phyloP scores from a whole-genome alignment of 495 filamentous ascomycete genomes.

The Aspergillus saccharolyticus region DNA sequence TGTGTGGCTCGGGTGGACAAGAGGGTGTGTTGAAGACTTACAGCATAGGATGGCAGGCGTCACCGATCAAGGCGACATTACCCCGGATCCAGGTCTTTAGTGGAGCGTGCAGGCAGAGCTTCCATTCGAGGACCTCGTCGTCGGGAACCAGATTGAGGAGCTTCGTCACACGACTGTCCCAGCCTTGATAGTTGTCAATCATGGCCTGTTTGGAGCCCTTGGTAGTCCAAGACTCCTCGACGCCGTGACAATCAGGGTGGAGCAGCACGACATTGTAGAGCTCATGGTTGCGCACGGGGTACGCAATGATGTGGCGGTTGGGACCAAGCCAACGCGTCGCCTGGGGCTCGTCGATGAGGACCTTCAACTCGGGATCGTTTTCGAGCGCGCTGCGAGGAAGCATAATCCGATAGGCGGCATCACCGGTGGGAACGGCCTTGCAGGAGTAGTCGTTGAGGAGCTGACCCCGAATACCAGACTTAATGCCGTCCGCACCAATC shows the following conservation, averaged over 20 bases:
- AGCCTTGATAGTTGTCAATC: conserved; percentile 37
- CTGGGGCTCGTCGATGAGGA: conserved; percentile 33
- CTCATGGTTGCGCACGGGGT: conserved; percentile 40
- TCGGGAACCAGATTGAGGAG: conserved; percentile 39
- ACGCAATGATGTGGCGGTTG: conserved; percentile 39
- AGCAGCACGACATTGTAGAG: conserved; percentile 42
- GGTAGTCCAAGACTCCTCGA: conserved; percentile 42
- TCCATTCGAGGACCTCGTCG: conserved; percentile 59
- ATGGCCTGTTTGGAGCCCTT: conserved; percentile 40
- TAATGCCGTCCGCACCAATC: conserved; percentile 46
- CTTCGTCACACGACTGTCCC: conserved; percentile 32
- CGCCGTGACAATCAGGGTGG: conserved; percentile 33
- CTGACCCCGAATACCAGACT: conserved; percentile 33
- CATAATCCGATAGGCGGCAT: conserved; percentile 44
- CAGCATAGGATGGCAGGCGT: conserved; percentile 66
- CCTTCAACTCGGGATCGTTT: conserved; percentile 30
- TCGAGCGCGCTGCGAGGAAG: conserved; percentile 34
- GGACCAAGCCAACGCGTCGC: conserved; percentile 43
- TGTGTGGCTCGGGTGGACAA: background rate
- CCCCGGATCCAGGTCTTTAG: conserved; percentile 54
- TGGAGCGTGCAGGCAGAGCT: conserved; percentile 52
- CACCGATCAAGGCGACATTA: conserved; percentile 59
- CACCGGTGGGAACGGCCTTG: conserved; percentile 34
- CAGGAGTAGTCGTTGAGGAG: conserved; percentile 25
- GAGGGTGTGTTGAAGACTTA: conserved; percentile 15